phyloP scores from a whole-genome alignment of 768 basidiomycete genomes.

The Lactarius hengduanensis region DNA sequence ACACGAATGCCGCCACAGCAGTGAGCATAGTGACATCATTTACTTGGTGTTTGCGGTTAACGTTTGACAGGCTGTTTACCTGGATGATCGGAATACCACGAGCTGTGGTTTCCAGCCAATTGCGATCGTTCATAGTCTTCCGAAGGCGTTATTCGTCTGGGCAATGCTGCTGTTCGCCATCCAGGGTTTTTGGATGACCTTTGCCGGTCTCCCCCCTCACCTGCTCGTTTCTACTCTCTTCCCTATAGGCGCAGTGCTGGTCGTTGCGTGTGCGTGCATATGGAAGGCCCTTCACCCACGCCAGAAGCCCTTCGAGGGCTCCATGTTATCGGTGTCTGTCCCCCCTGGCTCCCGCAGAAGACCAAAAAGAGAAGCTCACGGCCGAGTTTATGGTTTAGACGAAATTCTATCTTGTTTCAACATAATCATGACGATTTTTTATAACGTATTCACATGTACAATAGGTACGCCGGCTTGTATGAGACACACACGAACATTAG shows the following conservation, averaged over 20 bases:
- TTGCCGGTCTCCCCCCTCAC: neutral
- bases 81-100: constrained; percentile 15
- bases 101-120: constrained; percentile 17
- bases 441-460: too few relatives aligned
- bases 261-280: neutral
- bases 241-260: constrained; percentile 1
- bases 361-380: neutral
- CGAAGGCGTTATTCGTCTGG: constrained; percentile 11
- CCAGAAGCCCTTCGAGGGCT: neutral
- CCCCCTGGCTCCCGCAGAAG: neutral
- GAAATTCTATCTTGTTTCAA: neutral
- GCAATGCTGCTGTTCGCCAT: constrained; percentile 11
- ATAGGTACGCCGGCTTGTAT: neutral
- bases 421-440: too few relatives aligned
- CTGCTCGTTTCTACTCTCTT: neutral
- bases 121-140: constrained; percentile 21
- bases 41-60: neutral
- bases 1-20: neutral
- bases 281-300: constrained; percentile 16
- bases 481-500: neutral
- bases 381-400: constrained; percentile 10
- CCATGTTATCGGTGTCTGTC: neutral
- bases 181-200: constrained; percentile 21
- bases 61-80: constrained; percentile 1
- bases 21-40: constrained; percentile 3